Percentiles rank a stretch among this genome's conserved stretches.
These are phyloP conservation scores for Talaromyces sp. DNA, from an alignment of 2,329 filamentous ascomycete species.

Conservation along the genomic window DNA sequence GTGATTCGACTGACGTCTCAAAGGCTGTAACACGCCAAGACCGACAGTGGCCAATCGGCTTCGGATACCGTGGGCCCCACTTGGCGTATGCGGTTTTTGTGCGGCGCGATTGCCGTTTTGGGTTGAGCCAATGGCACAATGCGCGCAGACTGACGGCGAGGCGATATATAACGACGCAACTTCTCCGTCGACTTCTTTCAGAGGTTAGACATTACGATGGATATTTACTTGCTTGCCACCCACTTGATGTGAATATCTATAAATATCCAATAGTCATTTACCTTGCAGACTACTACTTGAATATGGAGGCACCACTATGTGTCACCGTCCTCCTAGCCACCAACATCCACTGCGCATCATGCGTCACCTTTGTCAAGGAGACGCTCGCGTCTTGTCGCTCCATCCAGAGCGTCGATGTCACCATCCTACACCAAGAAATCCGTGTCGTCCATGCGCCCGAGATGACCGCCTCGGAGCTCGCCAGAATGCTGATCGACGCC, in stretches of 20 bases:
- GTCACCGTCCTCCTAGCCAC: slow-evolving; percentile 41
- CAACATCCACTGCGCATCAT: slow-evolving; percentile 48
- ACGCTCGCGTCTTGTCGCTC: slow-evolving; percentile 35
- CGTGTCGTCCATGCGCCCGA: slow-evolving; percentile 33
- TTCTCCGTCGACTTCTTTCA: background rate
- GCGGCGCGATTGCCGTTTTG: slow-evolving; percentile 9
- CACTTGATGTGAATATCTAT: background rate
- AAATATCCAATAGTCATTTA: background rate
- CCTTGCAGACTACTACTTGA: background rate
- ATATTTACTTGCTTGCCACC: background rate
- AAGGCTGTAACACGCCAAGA: background rate
- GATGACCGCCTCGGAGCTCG: slow-evolving; percentile 29
- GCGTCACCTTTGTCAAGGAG: slow-evolving; percentile 42
- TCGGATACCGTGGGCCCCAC: background rate
- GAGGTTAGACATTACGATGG: background rate
- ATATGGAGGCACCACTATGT: background rate
- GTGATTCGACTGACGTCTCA: background rate
- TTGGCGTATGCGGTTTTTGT: slow-evolving; percentile 15
- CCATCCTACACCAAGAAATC: slow-evolving; percentile 41
- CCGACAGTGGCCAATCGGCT: background rate
- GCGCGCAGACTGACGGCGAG: background rate
- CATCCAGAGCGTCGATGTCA: slow-evolving; percentile 36
- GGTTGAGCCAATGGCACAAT: background rate
- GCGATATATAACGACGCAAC: background rate
- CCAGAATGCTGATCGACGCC: slow-evolving; percentile 36